Evolutionary conservation across 441 rosid species (phyloP).

Genomic region (Adansonia rubrostipa): DNA sequence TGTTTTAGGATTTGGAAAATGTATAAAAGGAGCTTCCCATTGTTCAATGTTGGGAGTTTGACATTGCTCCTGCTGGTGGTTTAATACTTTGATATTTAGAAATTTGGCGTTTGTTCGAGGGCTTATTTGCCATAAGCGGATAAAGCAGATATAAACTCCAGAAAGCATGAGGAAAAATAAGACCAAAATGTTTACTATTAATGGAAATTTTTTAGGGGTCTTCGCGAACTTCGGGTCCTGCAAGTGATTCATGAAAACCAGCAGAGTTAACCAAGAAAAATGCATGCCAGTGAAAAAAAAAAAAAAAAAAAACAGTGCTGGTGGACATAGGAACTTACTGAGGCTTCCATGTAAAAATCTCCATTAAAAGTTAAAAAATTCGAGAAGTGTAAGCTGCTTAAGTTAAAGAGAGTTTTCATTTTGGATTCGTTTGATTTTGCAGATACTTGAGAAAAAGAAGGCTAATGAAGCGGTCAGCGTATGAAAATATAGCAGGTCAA

Average conservation of each 20-base stretch:
- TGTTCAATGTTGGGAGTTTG: conserved; percentile 10
- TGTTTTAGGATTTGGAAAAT: conserved; percentile 78
- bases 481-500: background rate
- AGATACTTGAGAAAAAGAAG: conserved; percentile 14
- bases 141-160: conserved; percentile 65
- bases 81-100: conserved; percentile 43
- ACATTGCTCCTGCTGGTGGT: conserved; percentile 28
- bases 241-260: background rate
- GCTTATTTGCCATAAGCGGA: conserved; percentile 69
- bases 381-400: background rate
- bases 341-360: conserved; percentile 12
- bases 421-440: background rate
- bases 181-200: conserved; percentile 68
- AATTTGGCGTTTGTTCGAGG: conserved; percentile 34
- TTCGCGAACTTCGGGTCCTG: conserved; percentile 67
- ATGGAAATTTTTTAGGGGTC: conserved; percentile 68
- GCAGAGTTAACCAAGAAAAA: background rate
- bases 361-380: conserved; percentile 2
- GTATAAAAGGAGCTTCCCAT: conserved; percentile 42
- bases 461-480: conserved; percentile 18
- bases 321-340: conserved; percentile 17
- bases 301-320: background rate
- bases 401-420: background rate
- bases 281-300: background rate
- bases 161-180: conserved; percentile 70